Evolutionary conservation across 257 asterid genomes (phyloP).

Genomic region (Dorcoceras hygrometricum): DNA sequence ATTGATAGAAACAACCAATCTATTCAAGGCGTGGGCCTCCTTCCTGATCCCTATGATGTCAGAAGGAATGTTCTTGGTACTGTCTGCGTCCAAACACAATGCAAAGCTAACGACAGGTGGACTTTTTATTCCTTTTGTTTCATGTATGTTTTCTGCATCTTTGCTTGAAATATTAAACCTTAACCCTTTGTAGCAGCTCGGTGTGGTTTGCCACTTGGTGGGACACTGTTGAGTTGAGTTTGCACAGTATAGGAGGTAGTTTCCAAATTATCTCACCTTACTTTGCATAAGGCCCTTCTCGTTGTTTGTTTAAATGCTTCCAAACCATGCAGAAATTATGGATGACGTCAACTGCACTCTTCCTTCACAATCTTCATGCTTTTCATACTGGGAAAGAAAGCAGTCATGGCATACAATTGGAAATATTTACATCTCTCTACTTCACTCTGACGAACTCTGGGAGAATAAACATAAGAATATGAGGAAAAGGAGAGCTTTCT

Average conservation of each 20-base stretch:
- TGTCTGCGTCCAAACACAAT: conserved; percentile 41
- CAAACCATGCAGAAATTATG: conserved; percentile 42
- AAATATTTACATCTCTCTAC: conserved; percentile 38
- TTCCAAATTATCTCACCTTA: conserved; percentile 22
- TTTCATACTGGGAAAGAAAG: conserved; percentile 42
- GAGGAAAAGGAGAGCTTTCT: conserved; percentile 63
- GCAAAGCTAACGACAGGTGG: conserved; percentile 53
- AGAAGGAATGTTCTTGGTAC: conserved; percentile 45
- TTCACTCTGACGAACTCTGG: conserved; percentile 66
- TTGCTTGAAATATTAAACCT: conserved; percentile 3
- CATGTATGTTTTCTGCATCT: neutral
- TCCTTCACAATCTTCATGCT: conserved; percentile 41
- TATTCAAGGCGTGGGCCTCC: conserved; percentile 30
- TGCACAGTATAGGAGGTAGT: conserved; percentile 30
- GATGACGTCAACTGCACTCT: conserved; percentile 31
- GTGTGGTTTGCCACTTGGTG: conserved; percentile 58
- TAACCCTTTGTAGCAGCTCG: conserved; percentile 39
- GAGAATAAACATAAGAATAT: conserved; percentile 57
- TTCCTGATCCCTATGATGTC: conserved; percentile 47
- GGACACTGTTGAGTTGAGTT: conserved; percentile 39
- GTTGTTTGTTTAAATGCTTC: conserved; percentile 10
- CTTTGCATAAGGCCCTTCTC: conserved; percentile 1
- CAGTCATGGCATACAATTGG: conserved; percentile 50
- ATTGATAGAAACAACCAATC: conserved; percentile 35
- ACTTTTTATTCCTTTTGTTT: neutral